Percentiles rank a stretch among this genome's conserved stretches.
Evolutionary conservation across 116 monocot species (phyloP).

Genomic region (Trichopus zeylanicus): DNA sequence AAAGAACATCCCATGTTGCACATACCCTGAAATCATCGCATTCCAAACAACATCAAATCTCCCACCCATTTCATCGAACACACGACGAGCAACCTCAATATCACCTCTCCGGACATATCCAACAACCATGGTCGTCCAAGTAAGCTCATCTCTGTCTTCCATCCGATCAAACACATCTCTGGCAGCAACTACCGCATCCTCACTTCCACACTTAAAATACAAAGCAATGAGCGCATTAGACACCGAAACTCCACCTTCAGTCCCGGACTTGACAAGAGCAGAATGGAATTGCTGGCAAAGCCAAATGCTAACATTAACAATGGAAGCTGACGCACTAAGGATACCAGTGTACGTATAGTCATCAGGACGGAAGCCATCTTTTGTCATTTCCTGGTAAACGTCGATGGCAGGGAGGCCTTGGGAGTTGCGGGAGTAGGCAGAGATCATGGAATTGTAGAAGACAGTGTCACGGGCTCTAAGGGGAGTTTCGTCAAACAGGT

Average conservation of each 20-base stretch:
- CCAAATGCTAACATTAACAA: conserved; percentile 7
- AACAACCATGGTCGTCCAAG: conserved; percentile 88
- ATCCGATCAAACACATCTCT: conserved; percentile 66
- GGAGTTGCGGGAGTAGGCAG: conserved; percentile 52
- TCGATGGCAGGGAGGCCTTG: conserved; percentile 18
- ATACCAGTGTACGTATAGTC: conserved; percentile 69
- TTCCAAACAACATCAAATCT: conserved; percentile 63
- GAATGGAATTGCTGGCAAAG: conserved; percentile 58
- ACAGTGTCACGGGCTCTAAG: conserved; percentile 49
- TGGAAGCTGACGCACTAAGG: conserved; percentile 42
- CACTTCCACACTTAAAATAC: conserved; percentile 38
- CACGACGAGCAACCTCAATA: conserved; percentile 21
- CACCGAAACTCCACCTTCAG: conserved; percentile 37
- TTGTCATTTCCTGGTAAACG: conserved; percentile 49
- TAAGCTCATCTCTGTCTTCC: conserved; percentile 66
- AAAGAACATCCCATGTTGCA: conserved; percentile 33
- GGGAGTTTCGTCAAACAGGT: conserved; percentile 45
- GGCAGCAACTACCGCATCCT: conserved; percentile 12
- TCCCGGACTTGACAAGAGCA: conserved; percentile 50
- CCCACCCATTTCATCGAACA: conserved; percentile 43
- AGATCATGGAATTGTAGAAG: conserved; percentile 85
- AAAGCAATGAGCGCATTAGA: conserved; percentile 77
- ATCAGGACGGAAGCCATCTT: conserved; percentile 34
- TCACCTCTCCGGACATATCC: conserved; percentile 48
- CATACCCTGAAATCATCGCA: conserved; percentile 72